A percentile compares a stretch with the other conserved stretches of the same genome.
These are phyloP conservation scores for Zychaea mexicana DNA, from an alignment of 371 early-diverging fungal genomes.

Conservation along the genomic window DNA sequence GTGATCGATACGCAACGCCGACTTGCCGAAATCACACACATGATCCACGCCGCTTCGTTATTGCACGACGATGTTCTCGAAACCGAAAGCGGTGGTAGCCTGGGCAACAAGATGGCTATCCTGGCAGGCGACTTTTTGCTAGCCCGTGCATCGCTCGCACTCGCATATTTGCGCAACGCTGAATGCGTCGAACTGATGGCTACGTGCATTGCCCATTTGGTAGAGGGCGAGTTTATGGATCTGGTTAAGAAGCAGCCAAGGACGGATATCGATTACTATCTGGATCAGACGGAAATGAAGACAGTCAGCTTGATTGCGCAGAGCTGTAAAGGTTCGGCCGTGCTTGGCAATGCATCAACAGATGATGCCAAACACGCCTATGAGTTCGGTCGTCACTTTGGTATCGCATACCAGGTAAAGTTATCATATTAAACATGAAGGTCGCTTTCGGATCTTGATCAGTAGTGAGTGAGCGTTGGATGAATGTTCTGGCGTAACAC, in stretches of 20 bases:
- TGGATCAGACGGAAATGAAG: slow-evolving; percentile 95
- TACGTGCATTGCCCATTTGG: slow-evolving; percentile 90
- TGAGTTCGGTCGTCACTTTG: slow-evolving; percentile 85
- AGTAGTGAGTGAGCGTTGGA: too few relatives aligned
- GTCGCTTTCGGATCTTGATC: not conserved
- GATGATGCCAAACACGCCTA: slow-evolving; percentile 79
- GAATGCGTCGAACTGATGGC: slow-evolving; percentile 93
- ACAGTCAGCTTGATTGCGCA: slow-evolving; percentile 95
- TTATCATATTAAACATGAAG: not conserved
- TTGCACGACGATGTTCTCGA: slow-evolving; percentile 97
- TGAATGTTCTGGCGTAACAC: too few relatives aligned
- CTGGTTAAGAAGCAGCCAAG: slow-evolving; percentile 68
- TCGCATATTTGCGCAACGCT: slow-evolving; percentile 84
- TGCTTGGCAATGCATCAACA: slow-evolving; percentile 77
- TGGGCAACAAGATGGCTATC: slow-evolving; percentile 97
- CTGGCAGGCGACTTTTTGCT: slow-evolving; percentile 94
- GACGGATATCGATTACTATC: slow-evolving; percentile 75
- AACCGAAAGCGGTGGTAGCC: slow-evolving; percentile 81
- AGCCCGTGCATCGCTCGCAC: slow-evolving; percentile 89
- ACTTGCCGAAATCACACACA: slow-evolving; percentile 94
- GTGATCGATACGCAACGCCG: slow-evolving; percentile 71
- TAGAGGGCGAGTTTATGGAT: slow-evolving; percentile 98
- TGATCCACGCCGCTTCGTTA: slow-evolving; percentile 96
- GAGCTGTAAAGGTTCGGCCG: slow-evolving; percentile 86
- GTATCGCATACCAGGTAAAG: slow-evolving; percentile 90